Evolutionary conservation across 108 stramenopile genomes (phyloP).

Genomic region (Epithemia pelagica): DNA sequence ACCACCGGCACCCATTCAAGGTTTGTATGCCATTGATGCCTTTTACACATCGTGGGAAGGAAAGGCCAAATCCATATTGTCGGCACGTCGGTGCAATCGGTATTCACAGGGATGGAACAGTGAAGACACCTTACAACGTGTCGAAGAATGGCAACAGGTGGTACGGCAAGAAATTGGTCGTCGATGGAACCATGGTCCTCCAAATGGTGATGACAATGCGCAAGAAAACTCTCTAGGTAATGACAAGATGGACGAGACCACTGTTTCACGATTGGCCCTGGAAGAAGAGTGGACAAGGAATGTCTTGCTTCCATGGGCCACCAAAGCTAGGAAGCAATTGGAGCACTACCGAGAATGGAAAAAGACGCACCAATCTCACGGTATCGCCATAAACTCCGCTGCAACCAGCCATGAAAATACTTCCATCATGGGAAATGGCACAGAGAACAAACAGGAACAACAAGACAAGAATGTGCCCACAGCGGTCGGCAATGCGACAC

Average conservation of each 20-base stretch:
- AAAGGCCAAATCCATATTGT: conserved; percentile 48
- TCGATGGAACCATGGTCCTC: neutral
- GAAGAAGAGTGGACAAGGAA: conserved; percentile 49
- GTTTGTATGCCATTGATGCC: conserved; percentile 49
- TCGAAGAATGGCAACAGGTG: conserved; percentile 46
- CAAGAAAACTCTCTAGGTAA: conserved; percentile 46
- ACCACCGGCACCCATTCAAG: conserved; percentile 48
- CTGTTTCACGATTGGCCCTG: conserved; percentile 33
- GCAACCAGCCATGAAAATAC: neutral
- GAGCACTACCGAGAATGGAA: conserved; percentile 61
- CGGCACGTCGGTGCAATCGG: conserved; percentile 36
- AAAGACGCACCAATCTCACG: neutral
- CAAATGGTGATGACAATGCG: neutral
- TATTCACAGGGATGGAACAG: conserved; percentile 60
- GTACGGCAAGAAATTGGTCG: conserved; percentile 37
- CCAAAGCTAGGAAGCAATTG: conserved; percentile 41
- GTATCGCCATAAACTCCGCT: too few species aligned
- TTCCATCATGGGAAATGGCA: neutral
- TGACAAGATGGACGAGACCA: conserved; percentile 36
- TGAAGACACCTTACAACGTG: conserved; percentile 26
- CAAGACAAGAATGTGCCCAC: neutral
- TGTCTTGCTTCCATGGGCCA: conserved; percentile 61
- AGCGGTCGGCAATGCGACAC: neutral
- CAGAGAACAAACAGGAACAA: neutral
- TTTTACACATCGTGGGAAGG: conserved; percentile 66